Evolutionary conservation across 2,329 filamentous ascomycete species (phyloP), one percentile per base, ranked within the genome.

Genomic region (Colletotrichum musicola): DNA sequence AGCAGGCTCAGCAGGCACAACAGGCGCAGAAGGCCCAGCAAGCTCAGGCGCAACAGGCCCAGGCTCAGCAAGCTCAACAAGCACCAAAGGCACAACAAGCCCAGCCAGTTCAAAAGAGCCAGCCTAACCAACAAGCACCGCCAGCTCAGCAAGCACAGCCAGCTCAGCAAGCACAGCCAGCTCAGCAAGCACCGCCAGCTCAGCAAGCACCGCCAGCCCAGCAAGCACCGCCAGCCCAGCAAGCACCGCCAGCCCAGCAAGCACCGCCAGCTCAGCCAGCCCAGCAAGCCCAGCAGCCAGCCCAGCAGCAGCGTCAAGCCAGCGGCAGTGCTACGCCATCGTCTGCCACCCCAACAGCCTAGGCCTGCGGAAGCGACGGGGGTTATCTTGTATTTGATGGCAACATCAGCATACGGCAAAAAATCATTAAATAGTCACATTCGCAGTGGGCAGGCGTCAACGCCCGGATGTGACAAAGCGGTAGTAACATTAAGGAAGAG

Each of bases 321-420:
- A 82, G 81, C 49, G 78, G 79, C 46, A 82, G 81, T 47, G 80
- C 79, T 42, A 82, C 81, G 9, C 80, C 80, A 35, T 79, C 80
- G 35, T 79, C 79, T 14, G 73, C 73, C 18, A 51, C 66, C 2
- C 30, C 62, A 13, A 18, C 62, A 13, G 20, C 55, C 6, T 69
- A 64, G 51, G 50, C 35, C 30, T 44, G 42, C 38, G 42, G 14
- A 38, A 14, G 13, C 10, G 38, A 30, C 7, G 18, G n/a, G 25
- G 12, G n/a, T 18, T 30, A 13, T 6, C 9, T 53, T 44, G 7
- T n/a, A n/a, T n/a, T 16, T 9, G 16, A 44, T 35, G 51, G 9
- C 7, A 50, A 13, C 38, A 35, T 18, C 22, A 13, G 27, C 40
- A 5, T 27, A 42, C 7, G 22, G 22, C 3, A 4, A 69, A 42